Conservation (phyloP, 2,329 filamentous ascomycete genomes). For the Beauveria bassiana region DNA sequence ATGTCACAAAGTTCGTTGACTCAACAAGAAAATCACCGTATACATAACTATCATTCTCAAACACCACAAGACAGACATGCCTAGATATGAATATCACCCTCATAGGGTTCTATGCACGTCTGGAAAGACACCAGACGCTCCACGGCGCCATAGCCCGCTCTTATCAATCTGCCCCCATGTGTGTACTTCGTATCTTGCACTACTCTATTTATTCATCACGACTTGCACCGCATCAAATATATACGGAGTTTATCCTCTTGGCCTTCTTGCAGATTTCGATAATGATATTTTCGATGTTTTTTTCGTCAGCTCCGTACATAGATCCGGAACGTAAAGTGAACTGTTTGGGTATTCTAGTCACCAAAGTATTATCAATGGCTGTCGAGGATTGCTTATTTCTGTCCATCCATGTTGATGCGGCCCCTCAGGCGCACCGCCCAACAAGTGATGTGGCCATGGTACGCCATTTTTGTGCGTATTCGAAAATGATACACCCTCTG, state of each 20-base stretch:
- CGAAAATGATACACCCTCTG: not conserved
- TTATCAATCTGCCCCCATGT: not conserved
- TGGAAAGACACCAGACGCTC: no score
- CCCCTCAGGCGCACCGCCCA: not conserved
- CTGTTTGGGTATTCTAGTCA: slow-evolving; percentile 1
- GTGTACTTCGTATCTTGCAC: not conserved
- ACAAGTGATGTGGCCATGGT: not conserved
- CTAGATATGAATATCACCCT: no score
- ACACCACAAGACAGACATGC: no score
- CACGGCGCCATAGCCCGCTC: not conserved
- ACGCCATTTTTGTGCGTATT: not conserved
- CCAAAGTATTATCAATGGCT: not conserved
- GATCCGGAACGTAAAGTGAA: not conserved
- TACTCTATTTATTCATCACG: not conserved
- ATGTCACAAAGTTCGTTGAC: no score
- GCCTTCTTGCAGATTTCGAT: not conserved
- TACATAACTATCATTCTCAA: no score
- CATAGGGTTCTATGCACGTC: no score
- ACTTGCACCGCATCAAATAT: not conserved
- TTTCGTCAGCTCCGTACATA: not conserved
- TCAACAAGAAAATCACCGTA: no score
- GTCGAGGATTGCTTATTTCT: not conserved
- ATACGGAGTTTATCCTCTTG: not conserved
- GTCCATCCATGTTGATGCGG: not conserved
- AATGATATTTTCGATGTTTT: not conserved